Conservation (phyloP, 345 rosid species). For the Limnanthes douglasii region DNA sequence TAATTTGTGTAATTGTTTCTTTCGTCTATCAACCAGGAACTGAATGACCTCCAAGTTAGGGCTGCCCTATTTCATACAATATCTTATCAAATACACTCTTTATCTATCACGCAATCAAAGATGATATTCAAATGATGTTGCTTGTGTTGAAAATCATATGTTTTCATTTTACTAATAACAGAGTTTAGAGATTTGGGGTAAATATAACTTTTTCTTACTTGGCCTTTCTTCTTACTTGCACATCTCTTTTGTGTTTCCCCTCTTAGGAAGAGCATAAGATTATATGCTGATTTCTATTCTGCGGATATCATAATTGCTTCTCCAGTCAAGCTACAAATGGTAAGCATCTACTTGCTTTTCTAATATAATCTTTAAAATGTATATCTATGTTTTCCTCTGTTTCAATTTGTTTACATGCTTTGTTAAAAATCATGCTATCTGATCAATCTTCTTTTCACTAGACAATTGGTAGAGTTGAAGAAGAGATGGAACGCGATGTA, state of each 20-base stretch:
- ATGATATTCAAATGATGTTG: conserved; percentile 2
- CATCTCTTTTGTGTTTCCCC: not conserved
- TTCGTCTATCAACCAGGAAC: too few relatives aligned
- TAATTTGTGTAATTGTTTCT: too few relatives aligned
- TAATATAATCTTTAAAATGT: conserved; percentile 1
- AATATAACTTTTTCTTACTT: not conserved
- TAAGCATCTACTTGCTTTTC: conserved; percentile 19
- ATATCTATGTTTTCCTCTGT: conserved; percentile 6
- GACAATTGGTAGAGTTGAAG: conserved; percentile 56
- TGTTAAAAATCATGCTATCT: conserved; percentile 1
- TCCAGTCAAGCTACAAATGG: conserved; percentile 49
- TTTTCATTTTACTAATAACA: too few relatives aligned
- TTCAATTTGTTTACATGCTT: not conserved
- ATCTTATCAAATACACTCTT: too few relatives aligned
- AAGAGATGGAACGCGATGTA: conserved; percentile 52
- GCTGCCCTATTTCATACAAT: not conserved
- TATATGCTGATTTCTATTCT: conserved; percentile 73
- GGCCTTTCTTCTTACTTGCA: not conserved
- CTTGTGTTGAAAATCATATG: conserved; percentile 5
- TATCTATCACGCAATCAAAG: not conserved
- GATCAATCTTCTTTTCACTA: conserved; percentile 15
- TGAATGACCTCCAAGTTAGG: not conserved
- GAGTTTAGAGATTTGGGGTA: too few relatives aligned
- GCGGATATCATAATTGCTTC: conserved; percentile 91
- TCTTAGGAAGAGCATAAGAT: conserved; percentile 62